Evolutionary conservation across 129 eudicot genomes (phyloP), one percentile per base, ranked within the genome.

Genomic region (Chrysanthemum seticuspe): DNA sequence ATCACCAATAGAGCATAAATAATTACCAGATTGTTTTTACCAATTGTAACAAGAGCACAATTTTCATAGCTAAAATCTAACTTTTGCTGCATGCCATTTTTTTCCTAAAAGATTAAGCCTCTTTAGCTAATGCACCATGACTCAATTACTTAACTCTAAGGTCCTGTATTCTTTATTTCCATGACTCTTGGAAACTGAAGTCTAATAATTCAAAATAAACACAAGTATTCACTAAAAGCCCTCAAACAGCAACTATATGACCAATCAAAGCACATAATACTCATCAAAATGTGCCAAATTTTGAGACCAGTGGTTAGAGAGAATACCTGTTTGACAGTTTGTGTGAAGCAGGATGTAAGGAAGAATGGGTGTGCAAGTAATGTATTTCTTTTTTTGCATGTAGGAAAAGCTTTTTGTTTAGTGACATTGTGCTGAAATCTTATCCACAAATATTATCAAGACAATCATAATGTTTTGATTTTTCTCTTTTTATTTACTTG

Each of bases 381-480:
- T 65, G 76, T 47, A 58, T 60, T 55, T 77, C 65, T 71, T 3
- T 52, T 18, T 72, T 59, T 84, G 82, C 87, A 84, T 82, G 87
- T 52, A 79, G 63, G 69, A 48, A 53, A 62, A 40, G 47, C 47
- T 75, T 60, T 82, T 84, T 62, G 79, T 49, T 72, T 77, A 79
- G 79, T 77, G 81, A 64, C 69, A 66, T 76, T 64, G 65, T 31
- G 67, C 70, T 74, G 61, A 76, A 79, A 86, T 82, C 91, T 89
- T 89, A 84, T 89, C 96, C 89, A 86, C 91, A 83, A 65, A 83
- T 83, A 86, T 86, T 86, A 74, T 77, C 85, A 75, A 69, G 55
- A 86, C 74, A 80, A 55, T 23, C 73, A 58, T 68, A 74, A 69
- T 61, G 50, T 13, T 25, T 57, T 25, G n/a, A 60, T 49, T 1